Conservation (phyloP, 225 moss, liverwort and hornwort species). For the Bryum argenteum region DNA sequence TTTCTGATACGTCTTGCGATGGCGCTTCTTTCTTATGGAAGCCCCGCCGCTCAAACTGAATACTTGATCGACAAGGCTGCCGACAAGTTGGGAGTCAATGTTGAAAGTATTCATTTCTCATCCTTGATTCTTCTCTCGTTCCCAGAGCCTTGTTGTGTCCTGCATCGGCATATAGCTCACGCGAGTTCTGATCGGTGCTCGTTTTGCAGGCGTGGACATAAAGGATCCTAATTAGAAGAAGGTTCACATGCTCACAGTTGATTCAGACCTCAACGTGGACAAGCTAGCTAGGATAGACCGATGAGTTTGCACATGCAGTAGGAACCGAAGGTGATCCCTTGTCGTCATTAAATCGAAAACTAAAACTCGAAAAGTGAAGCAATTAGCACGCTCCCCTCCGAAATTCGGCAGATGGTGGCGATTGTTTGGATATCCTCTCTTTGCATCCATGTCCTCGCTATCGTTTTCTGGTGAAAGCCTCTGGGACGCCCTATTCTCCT, state of each 20-base stretch:
- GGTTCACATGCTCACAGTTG: constrained; percentile 64
- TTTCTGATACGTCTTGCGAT: constrained; percentile 62
- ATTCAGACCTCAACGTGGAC: constrained; percentile 56
- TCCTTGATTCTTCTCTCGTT: constrained; percentile 66
- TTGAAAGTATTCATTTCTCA: constrained; percentile 58
- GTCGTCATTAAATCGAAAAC: constrained; percentile 40
- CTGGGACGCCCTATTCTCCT: constrained; percentile 52
- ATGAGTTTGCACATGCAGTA: constrained; percentile 62
- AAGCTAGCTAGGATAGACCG: constrained; percentile 70
- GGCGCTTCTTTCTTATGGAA: constrained; percentile 60
- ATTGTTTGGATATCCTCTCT: constrained; percentile 55
- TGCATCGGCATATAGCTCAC: too few species aligned
- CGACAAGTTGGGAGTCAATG: constrained; percentile 43
- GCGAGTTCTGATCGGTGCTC: neutral
- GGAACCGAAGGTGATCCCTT: constrained; percentile 38
- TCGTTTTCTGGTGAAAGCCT: constrained; percentile 62
- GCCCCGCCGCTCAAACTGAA: constrained; percentile 65
- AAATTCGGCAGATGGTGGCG: constrained; percentile 62
- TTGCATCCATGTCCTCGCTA: constrained; percentile 56
- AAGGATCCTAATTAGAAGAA: constrained; percentile 50
- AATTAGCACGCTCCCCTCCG: constrained; percentile 51
- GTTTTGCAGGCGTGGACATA: constrained; percentile 42
- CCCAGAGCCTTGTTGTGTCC: constrained; percentile 11
- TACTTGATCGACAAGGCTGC: constrained; percentile 65
- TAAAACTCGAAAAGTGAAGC: constrained; percentile 27